Evolutionary conservation across 2,329 filamentous ascomycete species (phyloP).

Genomic region (Trichothecium sympodiale): DNA sequence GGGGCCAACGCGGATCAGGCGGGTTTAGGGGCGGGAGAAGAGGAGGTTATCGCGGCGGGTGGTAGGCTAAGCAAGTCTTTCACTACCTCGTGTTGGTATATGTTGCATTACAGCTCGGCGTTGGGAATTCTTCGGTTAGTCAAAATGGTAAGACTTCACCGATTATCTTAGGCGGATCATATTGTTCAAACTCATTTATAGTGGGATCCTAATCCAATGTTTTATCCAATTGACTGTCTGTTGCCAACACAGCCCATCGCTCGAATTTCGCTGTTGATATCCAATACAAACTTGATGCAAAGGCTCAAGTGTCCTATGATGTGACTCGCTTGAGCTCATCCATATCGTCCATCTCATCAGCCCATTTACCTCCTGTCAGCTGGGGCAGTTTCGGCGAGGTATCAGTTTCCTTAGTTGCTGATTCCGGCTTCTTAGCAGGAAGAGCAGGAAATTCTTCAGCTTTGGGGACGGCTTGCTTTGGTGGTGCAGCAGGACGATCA

Average conservation of each 20-base stretch:
- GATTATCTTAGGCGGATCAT: constrained; percentile 2
- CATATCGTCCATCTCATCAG: constrained; percentile 45
- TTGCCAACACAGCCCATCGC: too few relatives aligned
- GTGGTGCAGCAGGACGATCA: constrained; percentile 9
- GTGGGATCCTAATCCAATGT: too few relatives aligned
- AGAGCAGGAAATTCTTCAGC: constrained; percentile 25
- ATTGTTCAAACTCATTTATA: constrained; percentile 1
- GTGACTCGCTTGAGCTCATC: constrained; percentile 23
- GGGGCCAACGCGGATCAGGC: constrained; percentile 8
- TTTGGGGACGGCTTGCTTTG: constrained; percentile 14
- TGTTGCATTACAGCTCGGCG: constrained; percentile 9
- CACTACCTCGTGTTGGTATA: neutral
- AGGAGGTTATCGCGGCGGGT: constrained; percentile 42
- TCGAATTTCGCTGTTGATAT: too few relatives aligned
- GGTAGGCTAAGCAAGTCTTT: constrained; percentile 15
- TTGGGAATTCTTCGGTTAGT: constrained; percentile 2
- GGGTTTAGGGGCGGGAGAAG: constrained; percentile 41
- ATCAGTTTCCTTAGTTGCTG: constrained; percentile 11
- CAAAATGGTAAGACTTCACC: too few relatives aligned
- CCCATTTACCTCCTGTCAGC: constrained; percentile 35
- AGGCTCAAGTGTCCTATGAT: constrained; percentile 12
- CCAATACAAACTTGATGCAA: too few relatives aligned
- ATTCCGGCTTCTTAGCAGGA: constrained; percentile 11
- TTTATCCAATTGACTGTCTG: too few relatives aligned
- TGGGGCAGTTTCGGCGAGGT: constrained; percentile 12